Conservation (phyloP, 2,329 filamentous ascomycete species). For the Helicocarpus griseus region DNA sequence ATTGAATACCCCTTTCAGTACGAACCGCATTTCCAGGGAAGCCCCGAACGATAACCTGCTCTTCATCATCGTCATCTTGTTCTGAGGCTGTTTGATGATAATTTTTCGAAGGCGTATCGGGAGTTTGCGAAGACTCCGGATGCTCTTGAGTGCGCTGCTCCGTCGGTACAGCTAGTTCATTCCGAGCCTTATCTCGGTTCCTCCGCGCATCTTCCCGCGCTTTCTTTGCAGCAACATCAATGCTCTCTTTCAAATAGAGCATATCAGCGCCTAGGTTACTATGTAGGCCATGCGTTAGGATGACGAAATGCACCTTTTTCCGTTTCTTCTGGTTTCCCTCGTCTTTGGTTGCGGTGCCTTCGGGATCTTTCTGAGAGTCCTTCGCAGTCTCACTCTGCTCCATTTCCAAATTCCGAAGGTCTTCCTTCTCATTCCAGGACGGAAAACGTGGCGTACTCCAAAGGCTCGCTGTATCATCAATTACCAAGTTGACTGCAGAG, state of each 20-base stretch:
- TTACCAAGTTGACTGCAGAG: constrained; percentile 62
- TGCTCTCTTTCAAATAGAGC: constrained; percentile 95
- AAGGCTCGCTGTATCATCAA: constrained; percentile 79
- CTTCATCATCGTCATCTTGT: constrained; percentile 37
- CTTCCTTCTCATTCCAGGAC: constrained; percentile 38
- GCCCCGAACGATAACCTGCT: constrained; percentile 75
- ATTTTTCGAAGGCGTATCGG: constrained; percentile 8
- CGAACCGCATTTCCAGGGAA: constrained; percentile 83
- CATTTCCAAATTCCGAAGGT: constrained; percentile 32
- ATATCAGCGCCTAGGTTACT: constrained; percentile 94
- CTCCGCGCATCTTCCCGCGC: constrained; percentile 60
- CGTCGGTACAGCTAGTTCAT: constrained; percentile 10
- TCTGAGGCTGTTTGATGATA: constrained; percentile 5
- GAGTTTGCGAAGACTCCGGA: neutral
- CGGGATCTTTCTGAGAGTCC: constrained; percentile 15
- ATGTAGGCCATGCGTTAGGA: constrained; percentile 89
- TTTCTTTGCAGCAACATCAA: constrained; percentile 71
- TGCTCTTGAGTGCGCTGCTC: no score
- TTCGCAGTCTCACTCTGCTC: constrained; percentile 14
- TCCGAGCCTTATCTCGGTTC: constrained; percentile 35
- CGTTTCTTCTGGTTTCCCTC: constrained; percentile 41
- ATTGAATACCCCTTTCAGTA: constrained; percentile 93
- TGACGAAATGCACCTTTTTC: constrained; percentile 79
- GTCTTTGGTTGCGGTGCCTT: constrained; percentile 8
- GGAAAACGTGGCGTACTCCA: constrained; percentile 91